Evolutionary conservation across 305 asterid species (phyloP), one percentile per base, ranked within the genome.

Genomic region (Fraxinus xanthoxyloides): DNA sequence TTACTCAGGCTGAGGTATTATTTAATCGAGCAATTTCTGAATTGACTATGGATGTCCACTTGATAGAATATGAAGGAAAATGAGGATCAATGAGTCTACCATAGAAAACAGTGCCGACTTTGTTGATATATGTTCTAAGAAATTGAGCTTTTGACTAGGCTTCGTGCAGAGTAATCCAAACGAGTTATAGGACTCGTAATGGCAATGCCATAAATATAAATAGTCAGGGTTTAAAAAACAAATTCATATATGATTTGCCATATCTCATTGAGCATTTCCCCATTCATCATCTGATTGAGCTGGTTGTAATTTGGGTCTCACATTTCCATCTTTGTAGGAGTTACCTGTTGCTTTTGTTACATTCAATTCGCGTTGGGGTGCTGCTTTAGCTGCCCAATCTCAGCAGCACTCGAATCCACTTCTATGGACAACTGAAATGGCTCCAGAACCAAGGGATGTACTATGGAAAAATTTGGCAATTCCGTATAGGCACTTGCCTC

Each of bases 381-480:
- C 99, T 81, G 89, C 93, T 88, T 87, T 96, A 87, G 99, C 98
- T 69, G 97, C 97, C 7, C 98, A 96, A 82, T 92, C 99, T 85
- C 98, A 93, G 90, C 99, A 94, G 85, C 92, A 82, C 72, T 81
- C 95, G 35, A 87, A 96, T 84, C 99, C 99, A 34, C 84, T 93
- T 78, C 51, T 88, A 38, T 94, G 98, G 99, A 89, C 91, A 78
- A 96, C 98, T 59, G 96, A 93, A 89, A 86, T 91, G 89, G 98
- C 99, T 82, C 99, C 98, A 61, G 98, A 96, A 83, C 97, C 99
- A 76, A 85, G 98, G 87, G 98, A 94, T 23, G 97, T 96, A n/a
- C 84, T 93, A 31, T 96, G 99, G 99, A 87, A 85, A 80, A 96
- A 93, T 86, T 84, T 96, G 89, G 81, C 92, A 40, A 84, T 85